Percentiles rank a stretch among this genome's conserved stretches.
Evolutionary conservation across 352 stramenopile species (phyloP).

Genomic region (Globisporangium mamillatum): DNA sequence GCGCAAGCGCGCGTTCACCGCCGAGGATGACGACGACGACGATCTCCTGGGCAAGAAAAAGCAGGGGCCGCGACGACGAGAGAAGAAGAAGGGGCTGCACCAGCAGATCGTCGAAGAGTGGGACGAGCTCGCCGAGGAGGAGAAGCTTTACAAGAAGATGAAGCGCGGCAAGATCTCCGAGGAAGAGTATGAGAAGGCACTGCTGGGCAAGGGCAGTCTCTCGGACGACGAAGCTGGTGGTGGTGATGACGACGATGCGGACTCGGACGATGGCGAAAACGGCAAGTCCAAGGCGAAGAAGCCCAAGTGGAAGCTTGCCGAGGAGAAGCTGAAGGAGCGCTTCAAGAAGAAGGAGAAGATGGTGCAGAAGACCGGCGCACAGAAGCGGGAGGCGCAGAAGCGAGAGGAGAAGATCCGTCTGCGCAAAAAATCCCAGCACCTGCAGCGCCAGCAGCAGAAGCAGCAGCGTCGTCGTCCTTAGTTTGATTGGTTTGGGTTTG

Average conservation of each 20-base stretch:
- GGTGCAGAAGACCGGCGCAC: slow-evolving; percentile 62
- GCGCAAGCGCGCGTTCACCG: slow-evolving; percentile 52
- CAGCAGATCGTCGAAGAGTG: slow-evolving; percentile 98
- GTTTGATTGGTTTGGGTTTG: not conserved
- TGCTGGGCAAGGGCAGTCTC: slow-evolving; percentile 49
- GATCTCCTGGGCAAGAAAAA: slow-evolving; percentile 53
- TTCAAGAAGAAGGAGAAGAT: slow-evolving; percentile 85
- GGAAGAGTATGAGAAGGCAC: slow-evolving; percentile 87
- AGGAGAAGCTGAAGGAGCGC: slow-evolving; percentile 72
- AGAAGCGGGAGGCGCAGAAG: slow-evolving; percentile 75
- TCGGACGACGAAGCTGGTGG: slow-evolving; percentile 37
- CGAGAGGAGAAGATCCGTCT: slow-evolving; percentile 80
- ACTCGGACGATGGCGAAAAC: slow-evolving; percentile 15
- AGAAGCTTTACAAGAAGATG: slow-evolving; percentile 96
- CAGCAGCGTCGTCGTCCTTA: slow-evolving; percentile 34
- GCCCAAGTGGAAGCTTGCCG: slow-evolving; percentile 49
- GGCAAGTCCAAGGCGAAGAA: slow-evolving; percentile 42
- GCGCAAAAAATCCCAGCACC: slow-evolving; percentile 75
- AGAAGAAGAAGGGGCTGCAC: slow-evolving; percentile 96
- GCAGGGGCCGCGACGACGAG: slow-evolving; percentile 64
- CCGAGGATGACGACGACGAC: slow-evolving; percentile 53
- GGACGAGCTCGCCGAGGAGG: slow-evolving; percentile 98
- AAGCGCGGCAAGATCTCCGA: slow-evolving; percentile 97
- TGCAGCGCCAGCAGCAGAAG: slow-evolving; percentile 59
- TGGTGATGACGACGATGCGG: slow-evolving; percentile 25